Conservation (phyloP, 202 grass and related monocot genomes). For the Panicum virgatum region DNA sequence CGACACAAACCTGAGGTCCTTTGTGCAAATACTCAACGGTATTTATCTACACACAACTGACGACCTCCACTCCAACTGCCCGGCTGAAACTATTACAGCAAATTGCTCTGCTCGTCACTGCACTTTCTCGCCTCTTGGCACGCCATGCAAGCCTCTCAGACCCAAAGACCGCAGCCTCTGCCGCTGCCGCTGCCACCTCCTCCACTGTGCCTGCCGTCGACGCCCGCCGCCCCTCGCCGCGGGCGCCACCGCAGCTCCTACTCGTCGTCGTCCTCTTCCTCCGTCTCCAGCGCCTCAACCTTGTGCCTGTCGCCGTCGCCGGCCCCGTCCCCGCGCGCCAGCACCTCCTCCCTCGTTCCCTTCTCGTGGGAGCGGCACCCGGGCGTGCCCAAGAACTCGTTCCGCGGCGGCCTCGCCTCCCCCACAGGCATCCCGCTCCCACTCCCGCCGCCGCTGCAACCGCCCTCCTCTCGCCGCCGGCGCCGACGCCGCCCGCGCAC, state of each 20-base stretch:
- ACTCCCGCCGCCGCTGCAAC: constrained; percentile 41
- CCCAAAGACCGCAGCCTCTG: neutral
- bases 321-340: constrained; percentile 18
- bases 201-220: constrained; percentile 38
- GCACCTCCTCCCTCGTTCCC: constrained; percentile 43
- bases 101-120: too few relatives aligned
- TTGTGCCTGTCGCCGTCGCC: constrained; percentile 41
- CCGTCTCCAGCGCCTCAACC: neutral
- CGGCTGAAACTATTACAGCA: neutral
- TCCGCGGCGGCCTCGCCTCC: neutral
- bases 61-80: neutral
- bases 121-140: too few relatives aligned
- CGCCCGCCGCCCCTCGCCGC: neutral
- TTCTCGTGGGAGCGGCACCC: constrained; percentile 81
- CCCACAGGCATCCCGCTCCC: neutral
- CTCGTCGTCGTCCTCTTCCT: constrained; percentile 34
- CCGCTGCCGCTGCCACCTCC: constrained; percentile 46
- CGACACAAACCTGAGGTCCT: neutral
- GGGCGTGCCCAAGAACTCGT: constrained; percentile 63
- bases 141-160: constrained; percentile 36
- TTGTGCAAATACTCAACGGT: constrained; percentile 1
- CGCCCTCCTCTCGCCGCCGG: neutral
- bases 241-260: constrained; percentile 23
- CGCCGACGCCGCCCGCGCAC: neutral
- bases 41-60: constrained; percentile 24